Evolutionary conservation across 176 grass and related monocot genomes (phyloP), one percentile per base, ranked within the genome.

Genomic region (Guadua angustifolia): DNA sequence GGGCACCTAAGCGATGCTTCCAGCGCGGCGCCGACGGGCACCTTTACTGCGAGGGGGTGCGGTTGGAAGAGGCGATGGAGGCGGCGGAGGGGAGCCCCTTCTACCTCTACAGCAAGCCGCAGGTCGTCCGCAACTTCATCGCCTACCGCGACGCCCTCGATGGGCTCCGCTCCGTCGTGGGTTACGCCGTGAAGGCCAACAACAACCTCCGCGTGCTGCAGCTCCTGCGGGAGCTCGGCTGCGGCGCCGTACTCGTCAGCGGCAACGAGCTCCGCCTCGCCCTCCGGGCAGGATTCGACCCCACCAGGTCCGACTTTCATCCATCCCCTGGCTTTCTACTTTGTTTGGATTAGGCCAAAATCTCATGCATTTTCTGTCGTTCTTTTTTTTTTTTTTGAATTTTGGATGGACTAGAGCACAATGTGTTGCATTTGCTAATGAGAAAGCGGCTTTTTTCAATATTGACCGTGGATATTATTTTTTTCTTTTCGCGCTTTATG

Each of bases 171-270:
- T 92, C 95, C 12, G 67, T 98, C 62, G 80, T 98, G 0, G 95
- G 93, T 3, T 98, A 98, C 82, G 95, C 95, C 51, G 90, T 98
- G 40, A 98, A 95, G 85, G 93, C 95, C 29, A 98, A 98, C 80
- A 98, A 95, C 73, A 98, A 95, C 86, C 85, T 90, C 14, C 91
- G 84, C 69, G 83, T 98, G 61, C 83, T 98, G 52, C 82, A 90
- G 79, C 89, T 95, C 63, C 88, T 98, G 81, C 88, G 59, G 43
- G 79, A 38, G 33, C 88, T 98, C 21, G 95, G 95, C 1, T 98
- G 93, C 32, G 93, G 95, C 43, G 95, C 95, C 2, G 95, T 95
- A 40, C 93, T 98, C 10, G 95, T 98, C 63, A 98, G 95, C 75
- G 95, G 93, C 52, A 98, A 93, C 81, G 95, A 98, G 72, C 91